Evolutionary conservation across 176 grass and related monocot genomes (phyloP), one percentile per base, ranked within the genome.

Genomic region (Carex pumila): DNA sequence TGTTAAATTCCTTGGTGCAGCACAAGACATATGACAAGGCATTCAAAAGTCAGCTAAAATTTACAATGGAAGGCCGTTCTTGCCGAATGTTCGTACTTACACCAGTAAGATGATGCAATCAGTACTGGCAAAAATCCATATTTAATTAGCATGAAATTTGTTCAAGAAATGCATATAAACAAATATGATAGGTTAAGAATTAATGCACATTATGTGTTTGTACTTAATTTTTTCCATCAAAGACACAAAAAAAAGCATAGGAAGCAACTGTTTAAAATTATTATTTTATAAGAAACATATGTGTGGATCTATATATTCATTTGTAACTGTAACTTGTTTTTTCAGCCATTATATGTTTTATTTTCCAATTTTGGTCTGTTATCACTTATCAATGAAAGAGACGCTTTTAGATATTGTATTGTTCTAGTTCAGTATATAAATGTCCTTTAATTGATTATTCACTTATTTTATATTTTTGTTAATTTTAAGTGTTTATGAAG

Each of bases 51-150:
- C 86, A 88, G 88, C 65, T 97, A 63, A 79, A 39, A 79, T 73
- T 90, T 71, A 79, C 92, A 30, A 56, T 98, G 18, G 80, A 83
- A 17, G 79, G 86, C 37, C 91, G 90, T 43, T 71, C 91, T 41
- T 93, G 92, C 85, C 87, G 81, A 84, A 93, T 98, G 89, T 85
- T 95, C 52, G 45, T 95, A 41, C 86, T 98, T 79, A 87, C 55
- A 68, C 95, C 95, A 8, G 14, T 80, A 21, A 45, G 9, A 31
- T 55, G 22, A 84, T 10, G 59, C 30, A 7, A 12, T 9, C 17
- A 52, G 5, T 50, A 75, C 47, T 2, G 1, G 47, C 47, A 65
- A 31, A 49, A 65, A 7, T 15, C 50, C 22, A 32, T 18, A 57
- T 34, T 57, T 57, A 57, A 57, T 55, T 76, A 76, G 11, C 3